These are phyloP conservation scores for Penicillium parvum DNA, from an alignment of 495 filamentous ascomycete genomes.

Conservation along the genomic window DNA sequence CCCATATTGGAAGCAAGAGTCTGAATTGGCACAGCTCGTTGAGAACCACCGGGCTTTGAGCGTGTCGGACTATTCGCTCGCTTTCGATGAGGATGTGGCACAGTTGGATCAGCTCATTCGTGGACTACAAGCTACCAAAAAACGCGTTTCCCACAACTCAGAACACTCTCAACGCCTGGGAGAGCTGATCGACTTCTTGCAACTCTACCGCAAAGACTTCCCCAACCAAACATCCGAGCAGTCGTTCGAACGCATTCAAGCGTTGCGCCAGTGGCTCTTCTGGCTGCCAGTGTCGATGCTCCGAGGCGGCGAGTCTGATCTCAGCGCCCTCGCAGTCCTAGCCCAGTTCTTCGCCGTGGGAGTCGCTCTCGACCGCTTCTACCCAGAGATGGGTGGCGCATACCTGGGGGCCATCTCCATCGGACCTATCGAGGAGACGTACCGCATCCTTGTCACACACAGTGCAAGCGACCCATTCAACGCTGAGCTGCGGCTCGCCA, in stretches of 20 bases:
- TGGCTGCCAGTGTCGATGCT: conserved; percentile 85
- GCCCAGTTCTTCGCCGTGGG: conserved; percentile 89
- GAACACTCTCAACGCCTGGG: conserved; percentile 70
- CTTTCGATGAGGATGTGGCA: conserved; percentile 59
- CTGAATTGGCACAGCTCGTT: conserved; percentile 78
- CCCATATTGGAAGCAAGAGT: conserved; percentile 78
- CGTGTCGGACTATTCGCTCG: conserved; percentile 50
- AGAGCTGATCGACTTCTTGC: conserved; percentile 77
- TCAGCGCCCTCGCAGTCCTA: conserved; percentile 54
- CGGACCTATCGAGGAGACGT: conserved; percentile 73
- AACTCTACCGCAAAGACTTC: conserved; percentile 68
- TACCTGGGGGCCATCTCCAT: conserved; percentile 77
- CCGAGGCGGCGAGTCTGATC: conserved; percentile 39
- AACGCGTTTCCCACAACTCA: conserved; percentile 64
- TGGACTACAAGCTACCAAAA: conserved; percentile 62
- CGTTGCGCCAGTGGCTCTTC: conserved; percentile 87
- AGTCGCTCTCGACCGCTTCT: conserved; percentile 80
- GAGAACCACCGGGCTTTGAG: conserved; percentile 55
- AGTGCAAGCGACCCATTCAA: conserved; percentile 35
- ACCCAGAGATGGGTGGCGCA: conserved; percentile 82
- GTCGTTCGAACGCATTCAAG: conserved; percentile 82
- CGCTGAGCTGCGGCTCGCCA: conserved; percentile 30
- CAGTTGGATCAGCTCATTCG: conserved; percentile 53
- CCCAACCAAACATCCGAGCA: conserved; percentile 70
- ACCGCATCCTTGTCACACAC: conserved; percentile 45